Conservation (phyloP, 768 basidiomycete genomes). For the Candolleomyces aberdarensis region DNA sequence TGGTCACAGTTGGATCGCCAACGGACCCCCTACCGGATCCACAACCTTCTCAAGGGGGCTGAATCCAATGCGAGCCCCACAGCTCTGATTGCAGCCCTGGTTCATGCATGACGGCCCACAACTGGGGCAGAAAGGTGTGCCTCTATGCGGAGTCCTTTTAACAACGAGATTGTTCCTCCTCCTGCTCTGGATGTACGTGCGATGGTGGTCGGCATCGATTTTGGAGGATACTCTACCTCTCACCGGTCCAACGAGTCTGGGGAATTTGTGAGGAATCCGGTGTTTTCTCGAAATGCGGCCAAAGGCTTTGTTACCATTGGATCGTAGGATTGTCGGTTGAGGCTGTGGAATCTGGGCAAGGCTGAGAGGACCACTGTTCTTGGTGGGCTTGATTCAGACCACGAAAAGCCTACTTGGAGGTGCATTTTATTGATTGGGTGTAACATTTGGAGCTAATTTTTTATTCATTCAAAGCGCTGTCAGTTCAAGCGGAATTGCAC, state of each 20-base stretch:
- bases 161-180: conserved; percentile 34
- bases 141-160: conserved; percentile 30
- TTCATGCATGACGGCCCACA: conserved; percentile 39
- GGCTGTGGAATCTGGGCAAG: conserved; percentile 86
- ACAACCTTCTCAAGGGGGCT: conserved; percentile 45
- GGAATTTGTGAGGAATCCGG: conserved; percentile 38
- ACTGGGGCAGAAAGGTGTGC: conserved; percentile 21
- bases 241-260: conserved; percentile 54
- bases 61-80: conserved; percentile 66
- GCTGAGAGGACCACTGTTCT: too few relatives aligned
- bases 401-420: conserved; percentile 79
- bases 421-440: conserved; percentile 25
- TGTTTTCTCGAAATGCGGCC: conserved; percentile 35
- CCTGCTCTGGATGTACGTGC: conserved; percentile 69
- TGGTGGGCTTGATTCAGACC: conserved; percentile 74
- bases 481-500: conserved; percentile 29
- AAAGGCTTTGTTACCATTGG: conserved; percentile 83
- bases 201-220: conserved; percentile 70
- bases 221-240: conserved; percentile 62
- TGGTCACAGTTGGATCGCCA: conserved; percentile 47
- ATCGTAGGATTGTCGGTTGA: conserved; percentile 84
- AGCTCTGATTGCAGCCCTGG: conserved; percentile 73
- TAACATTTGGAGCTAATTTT: background rate
- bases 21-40: conserved; percentile 53
- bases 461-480: conserved; percentile 29